Conservation (phyloP, 2,329 filamentous ascomycete genomes). For the Sclerotinia borealis region DNA sequence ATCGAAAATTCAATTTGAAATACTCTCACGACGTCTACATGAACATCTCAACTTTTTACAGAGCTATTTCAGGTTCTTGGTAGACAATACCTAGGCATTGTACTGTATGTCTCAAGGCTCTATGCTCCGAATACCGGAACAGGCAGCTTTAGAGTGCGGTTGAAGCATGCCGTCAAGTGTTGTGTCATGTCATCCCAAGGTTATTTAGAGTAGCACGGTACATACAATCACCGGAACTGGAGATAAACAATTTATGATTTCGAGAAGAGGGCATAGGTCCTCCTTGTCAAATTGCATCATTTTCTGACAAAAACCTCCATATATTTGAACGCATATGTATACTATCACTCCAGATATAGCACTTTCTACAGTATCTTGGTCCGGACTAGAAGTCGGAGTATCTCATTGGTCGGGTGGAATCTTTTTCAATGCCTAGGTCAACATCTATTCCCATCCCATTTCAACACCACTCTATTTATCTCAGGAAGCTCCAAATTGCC, state of each 20-base stretch:
- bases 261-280: neutral
- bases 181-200: constrained; percentile 12
- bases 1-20: neutral
- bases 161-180: constrained; percentile 11
- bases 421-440: neutral
- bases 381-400: neutral
- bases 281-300: constrained; percentile 1
- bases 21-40: neutral
- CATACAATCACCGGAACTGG: constrained; percentile 6
- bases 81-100: neutral
- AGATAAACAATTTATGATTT: constrained; percentile 7
- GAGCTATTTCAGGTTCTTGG: neutral
- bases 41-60: neutral
- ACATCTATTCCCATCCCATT: neutral
- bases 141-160: neutral
- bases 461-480: neutral
- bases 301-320: neutral
- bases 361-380: neutral
- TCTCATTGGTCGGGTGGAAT: neutral
- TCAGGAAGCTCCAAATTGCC: neutral
- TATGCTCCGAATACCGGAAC: constrained; percentile 2
- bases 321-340: constrained; percentile 1
- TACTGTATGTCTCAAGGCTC: neutral
- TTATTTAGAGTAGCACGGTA: constrained; percentile 6
- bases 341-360: constrained; percentile 2